Conservation (phyloP, 108 stramenopile species). For the Poteriospumella lacustris region DNA sequence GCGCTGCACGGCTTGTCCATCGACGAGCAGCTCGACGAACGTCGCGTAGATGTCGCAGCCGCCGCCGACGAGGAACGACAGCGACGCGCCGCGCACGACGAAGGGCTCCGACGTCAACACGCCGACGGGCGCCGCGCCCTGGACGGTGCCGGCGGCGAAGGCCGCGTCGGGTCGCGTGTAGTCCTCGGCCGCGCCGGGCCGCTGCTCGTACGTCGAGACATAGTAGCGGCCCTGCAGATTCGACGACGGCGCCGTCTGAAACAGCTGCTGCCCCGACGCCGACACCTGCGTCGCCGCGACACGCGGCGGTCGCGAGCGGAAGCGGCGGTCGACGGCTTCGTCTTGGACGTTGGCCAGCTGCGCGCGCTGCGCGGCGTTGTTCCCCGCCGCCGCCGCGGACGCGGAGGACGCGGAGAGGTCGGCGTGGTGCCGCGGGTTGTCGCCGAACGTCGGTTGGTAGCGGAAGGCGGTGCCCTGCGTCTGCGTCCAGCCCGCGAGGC, state of each 20-base stretch:
- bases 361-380: too few species aligned
- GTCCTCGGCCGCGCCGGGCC: slow-evolving; percentile 47
- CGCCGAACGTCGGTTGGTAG: slow-evolving; percentile 69
- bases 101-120: slow-evolving; percentile 66
- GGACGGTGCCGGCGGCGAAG: slow-evolving; percentile 44
- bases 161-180: slow-evolving; percentile 44
- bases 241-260: too few species aligned
- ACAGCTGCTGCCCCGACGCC: too few species aligned
- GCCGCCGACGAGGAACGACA: slow-evolving; percentile 66
- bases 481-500: slow-evolving; percentile 61
- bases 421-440: slow-evolving; percentile 55
- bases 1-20: slow-evolving; percentile 58
- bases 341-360: too few species aligned
- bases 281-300: too few species aligned
- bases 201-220: slow-evolving; percentile 65
- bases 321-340: too few species aligned
- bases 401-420: too few species aligned
- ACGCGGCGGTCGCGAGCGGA: too few species aligned
- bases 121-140: slow-evolving; percentile 66
- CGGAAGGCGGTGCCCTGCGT: slow-evolving; percentile 66
- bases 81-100: slow-evolving; percentile 43
- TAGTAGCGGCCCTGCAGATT: slow-evolving; percentile 63
- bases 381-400: too few species aligned
- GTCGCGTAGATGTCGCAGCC: slow-evolving; percentile 62
- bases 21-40: slow-evolving; percentile 74